Conservation (phyloP, 768 basidiomycete genomes). For the Scleroderma citrinum region DNA sequence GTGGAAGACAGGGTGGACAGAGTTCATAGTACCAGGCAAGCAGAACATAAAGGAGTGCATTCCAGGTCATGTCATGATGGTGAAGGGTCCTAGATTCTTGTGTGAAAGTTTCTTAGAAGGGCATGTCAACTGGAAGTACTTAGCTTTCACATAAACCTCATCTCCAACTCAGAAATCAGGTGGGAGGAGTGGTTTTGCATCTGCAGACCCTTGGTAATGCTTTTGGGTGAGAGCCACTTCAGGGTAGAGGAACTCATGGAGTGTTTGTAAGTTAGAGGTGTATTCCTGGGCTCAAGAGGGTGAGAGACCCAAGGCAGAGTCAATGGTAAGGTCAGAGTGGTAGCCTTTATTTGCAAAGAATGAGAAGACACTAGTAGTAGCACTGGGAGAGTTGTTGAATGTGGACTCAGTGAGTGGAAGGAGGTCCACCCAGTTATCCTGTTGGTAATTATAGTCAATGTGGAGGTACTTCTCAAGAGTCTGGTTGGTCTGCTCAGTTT, state of each 20-base stretch:
- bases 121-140: no score
- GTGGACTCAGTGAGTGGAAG: constrained; percentile 29
- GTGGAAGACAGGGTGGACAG: constrained; percentile 10
- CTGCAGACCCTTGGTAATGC: no score
- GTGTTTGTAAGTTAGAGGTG: no score
- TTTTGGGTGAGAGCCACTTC: no score
- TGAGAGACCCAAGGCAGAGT: no score
- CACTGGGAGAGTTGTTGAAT: constrained; percentile 23
- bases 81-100: constrained; percentile 14
- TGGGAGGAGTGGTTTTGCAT: no score
- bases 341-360: constrained; percentile 29
- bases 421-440: constrained; percentile 29
- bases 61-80: constrained; percentile 15
- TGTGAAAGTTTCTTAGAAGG: constrained; percentile 20
- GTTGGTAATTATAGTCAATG: constrained; percentile 24
- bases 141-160: no score
- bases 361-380: constrained; percentile 24
- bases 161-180: no score
- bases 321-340: no score
- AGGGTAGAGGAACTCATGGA: no score
- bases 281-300: no score
- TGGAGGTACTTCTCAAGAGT: constrained; percentile 31
- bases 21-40: constrained; percentile 10
- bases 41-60: constrained; percentile 16
- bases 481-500: constrained; percentile 14